Percentiles rank a stretch among this genome's conserved stretches.
These are phyloP conservation scores for Mycena capillaripes DNA, from an alignment of 768 basidiomycete genomes.

Conservation along the genomic window DNA sequence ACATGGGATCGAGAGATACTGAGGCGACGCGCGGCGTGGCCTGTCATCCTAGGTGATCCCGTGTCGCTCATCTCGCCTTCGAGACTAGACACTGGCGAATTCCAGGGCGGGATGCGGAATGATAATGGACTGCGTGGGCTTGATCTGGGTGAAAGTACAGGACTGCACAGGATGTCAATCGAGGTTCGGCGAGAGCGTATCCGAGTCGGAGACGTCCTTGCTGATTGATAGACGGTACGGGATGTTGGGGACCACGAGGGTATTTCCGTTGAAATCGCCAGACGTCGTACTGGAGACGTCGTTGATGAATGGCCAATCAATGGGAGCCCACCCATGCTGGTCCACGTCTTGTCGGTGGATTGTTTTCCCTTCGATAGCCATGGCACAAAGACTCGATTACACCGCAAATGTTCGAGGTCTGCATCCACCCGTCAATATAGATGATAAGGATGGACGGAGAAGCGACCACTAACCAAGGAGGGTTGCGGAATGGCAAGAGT, in stretches of 20 bases:
- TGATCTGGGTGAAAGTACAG: constrained; percentile 1
- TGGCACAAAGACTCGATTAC: constrained; percentile 36
- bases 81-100: not conserved
- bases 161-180: constrained; percentile 26
- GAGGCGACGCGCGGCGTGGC: too few species aligned
- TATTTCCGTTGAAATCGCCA: constrained; percentile 28
- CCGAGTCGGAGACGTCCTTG: constrained; percentile 23
- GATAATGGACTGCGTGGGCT: constrained; percentile 6
- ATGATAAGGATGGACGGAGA: too few species aligned
- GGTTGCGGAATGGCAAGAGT: constrained; percentile 42
- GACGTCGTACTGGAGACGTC: constrained; percentile 6
- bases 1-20: constrained; percentile 12
- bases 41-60: too few species aligned
- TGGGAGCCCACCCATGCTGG: constrained; percentile 13
- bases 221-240: constrained; percentile 1
- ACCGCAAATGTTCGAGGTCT: constrained; percentile 35
- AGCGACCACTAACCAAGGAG: constrained; percentile 39
- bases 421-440: not conserved
- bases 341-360: constrained; percentile 12
- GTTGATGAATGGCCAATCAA: not conserved
- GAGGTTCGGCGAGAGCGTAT: too few species aligned
- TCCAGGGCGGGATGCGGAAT: not conserved
- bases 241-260: not conserved
- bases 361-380: constrained; percentile 30
- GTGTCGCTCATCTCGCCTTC: not conserved